Evolutionary conservation across 192 early-diverging fungal genomes (phyloP).

Genomic region (Chytriomyces hyalinus): DNA sequence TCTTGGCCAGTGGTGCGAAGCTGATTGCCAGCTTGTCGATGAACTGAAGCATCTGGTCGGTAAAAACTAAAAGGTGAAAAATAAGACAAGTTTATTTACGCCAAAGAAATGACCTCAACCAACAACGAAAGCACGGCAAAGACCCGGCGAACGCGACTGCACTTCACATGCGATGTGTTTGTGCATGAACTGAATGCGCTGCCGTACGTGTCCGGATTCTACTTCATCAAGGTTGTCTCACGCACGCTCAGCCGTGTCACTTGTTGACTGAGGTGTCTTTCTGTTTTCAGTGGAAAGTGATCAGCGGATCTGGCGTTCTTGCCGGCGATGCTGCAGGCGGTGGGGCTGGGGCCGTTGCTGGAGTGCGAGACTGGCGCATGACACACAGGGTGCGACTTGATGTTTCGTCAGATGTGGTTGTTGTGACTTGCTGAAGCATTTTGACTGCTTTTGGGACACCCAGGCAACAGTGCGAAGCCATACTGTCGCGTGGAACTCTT

Average conservation of each 20-base stretch:
- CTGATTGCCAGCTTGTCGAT: slow-evolving; percentile 30
- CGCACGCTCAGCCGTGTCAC: not conserved
- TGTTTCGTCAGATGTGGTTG: not conserved
- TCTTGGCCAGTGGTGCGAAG: slow-evolving; percentile 33
- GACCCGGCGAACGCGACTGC: not conserved
- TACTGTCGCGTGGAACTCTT: slow-evolving; percentile 26
- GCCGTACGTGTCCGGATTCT: slow-evolving; percentile 79
- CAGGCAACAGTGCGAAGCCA: slow-evolving; percentile 42
- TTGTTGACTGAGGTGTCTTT: not conserved
- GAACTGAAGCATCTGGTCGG: slow-evolving; percentile 17
- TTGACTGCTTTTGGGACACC: not conserved
- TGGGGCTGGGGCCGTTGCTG: slow-evolving; percentile 1
- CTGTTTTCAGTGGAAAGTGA: slow-evolving; percentile 1
- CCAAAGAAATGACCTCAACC: not conserved
- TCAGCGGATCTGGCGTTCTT: not conserved
- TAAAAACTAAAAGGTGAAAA: not conserved
- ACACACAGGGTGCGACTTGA: slow-evolving; percentile 1
- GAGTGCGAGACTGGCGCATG: slow-evolving; percentile 4
- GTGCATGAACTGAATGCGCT: slow-evolving; percentile 82
- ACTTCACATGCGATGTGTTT: slow-evolving; percentile 40
- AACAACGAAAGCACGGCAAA: not conserved
- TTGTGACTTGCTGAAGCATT: not conserved
- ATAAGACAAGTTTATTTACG: not conserved
- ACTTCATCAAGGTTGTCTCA: slow-evolving; percentile 64
- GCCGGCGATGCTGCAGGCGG: not conserved